These are phyloP conservation scores for Dactylellina leptospora DNA, from an alignment of 2,329 filamentous ascomycete genomes.

Conservation along the genomic window DNA sequence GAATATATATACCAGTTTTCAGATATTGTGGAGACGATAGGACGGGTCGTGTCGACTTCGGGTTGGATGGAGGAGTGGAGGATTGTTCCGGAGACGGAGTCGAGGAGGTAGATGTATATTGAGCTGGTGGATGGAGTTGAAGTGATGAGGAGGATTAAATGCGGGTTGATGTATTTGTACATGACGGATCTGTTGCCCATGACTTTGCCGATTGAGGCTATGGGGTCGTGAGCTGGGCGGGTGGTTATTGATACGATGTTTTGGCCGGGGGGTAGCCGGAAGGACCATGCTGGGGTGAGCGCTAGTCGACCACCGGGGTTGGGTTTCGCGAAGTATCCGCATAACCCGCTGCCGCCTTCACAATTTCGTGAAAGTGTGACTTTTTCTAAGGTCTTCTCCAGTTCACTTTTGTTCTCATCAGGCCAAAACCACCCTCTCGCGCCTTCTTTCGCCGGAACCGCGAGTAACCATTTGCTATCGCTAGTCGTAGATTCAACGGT, in stretches of 20 bases:
- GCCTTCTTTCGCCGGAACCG: slow-evolving; percentile 50
- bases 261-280: slow-evolving; percentile 72
- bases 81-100: slow-evolving; percentile 83
- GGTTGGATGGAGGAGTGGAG: slow-evolving; percentile 75
- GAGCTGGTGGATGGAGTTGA: slow-evolving; percentile 67
- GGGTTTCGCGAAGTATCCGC: slow-evolving; percentile 39
- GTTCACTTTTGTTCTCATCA: slow-evolving; percentile 55
- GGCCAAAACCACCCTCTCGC: slow-evolving; percentile 49
- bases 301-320: slow-evolving; percentile 59
- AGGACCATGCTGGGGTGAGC: slow-evolving; percentile 72
- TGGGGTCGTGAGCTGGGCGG: slow-evolving; percentile 78
- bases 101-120: slow-evolving; percentile 80
- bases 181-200: slow-evolving; percentile 90
- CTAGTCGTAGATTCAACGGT: slow-evolving; percentile 27
- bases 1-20: slow-evolving; percentile 97
- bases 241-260: slow-evolving; percentile 74
- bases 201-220: slow-evolving; percentile 94
- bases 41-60: slow-evolving; percentile 76
- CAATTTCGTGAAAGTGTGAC: slow-evolving; percentile 36
- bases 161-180: slow-evolving; percentile 96
- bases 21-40: slow-evolving; percentile 79
- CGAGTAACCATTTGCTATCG: slow-evolving; percentile 54
- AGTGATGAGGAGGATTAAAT: slow-evolving; percentile 72
- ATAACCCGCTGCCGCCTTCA: slow-evolving; percentile 27
- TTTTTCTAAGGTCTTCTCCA: slow-evolving; percentile 58